Conservation (phyloP, 495 filamentous ascomycete genomes). For the Penicillium longicatenatum region DNA sequence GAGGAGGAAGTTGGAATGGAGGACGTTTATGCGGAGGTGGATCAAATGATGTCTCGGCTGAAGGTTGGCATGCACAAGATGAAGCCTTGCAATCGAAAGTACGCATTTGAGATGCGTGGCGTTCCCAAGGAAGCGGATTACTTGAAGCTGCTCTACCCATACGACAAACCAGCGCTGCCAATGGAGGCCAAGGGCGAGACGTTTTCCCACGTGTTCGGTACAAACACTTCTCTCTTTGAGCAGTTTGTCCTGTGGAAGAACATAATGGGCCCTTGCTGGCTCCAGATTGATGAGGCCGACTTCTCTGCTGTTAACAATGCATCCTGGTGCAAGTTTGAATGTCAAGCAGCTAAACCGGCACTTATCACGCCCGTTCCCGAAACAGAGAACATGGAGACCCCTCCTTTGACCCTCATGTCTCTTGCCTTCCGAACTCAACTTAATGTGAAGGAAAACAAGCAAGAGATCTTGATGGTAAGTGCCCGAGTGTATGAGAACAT, state of each 20-base stretch:
- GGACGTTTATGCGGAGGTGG: conserved; percentile 88
- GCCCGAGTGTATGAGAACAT: conserved; percentile 91
- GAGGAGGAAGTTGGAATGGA: conserved; percentile 83
- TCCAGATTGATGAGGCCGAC: conserved; percentile 81
- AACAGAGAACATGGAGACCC: conserved; percentile 74
- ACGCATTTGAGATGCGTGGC: conserved; percentile 88
- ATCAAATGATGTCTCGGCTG: conserved; percentile 78
- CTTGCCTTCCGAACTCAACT: conserved; percentile 83
- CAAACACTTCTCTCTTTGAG: conserved; percentile 92
- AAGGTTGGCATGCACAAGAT: conserved; percentile 88
- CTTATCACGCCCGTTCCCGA: conserved; percentile 69
- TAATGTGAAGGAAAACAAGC: conserved; percentile 93
- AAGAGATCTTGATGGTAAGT: conserved; percentile 89
- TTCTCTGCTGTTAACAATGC: conserved; percentile 85
- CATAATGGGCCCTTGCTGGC: conserved; percentile 98
- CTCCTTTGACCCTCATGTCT: conserved; percentile 92
- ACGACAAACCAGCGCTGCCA: conserved; percentile 70
- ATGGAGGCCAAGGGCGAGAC: conserved; percentile 80
- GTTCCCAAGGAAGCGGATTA: conserved; percentile 90
- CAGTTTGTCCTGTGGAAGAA: conserved; percentile 98
- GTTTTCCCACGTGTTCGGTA: conserved; percentile 92
- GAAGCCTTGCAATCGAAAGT: conserved; percentile 85
- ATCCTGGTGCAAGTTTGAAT: conserved; percentile 96
- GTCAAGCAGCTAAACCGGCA: conserved; percentile 74
- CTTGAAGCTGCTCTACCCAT: conserved; percentile 90